These are phyloP conservation scores for Platanthera zijinensis DNA, from an alignment of 106 monocot genomes.

Conservation along the genomic window DNA sequence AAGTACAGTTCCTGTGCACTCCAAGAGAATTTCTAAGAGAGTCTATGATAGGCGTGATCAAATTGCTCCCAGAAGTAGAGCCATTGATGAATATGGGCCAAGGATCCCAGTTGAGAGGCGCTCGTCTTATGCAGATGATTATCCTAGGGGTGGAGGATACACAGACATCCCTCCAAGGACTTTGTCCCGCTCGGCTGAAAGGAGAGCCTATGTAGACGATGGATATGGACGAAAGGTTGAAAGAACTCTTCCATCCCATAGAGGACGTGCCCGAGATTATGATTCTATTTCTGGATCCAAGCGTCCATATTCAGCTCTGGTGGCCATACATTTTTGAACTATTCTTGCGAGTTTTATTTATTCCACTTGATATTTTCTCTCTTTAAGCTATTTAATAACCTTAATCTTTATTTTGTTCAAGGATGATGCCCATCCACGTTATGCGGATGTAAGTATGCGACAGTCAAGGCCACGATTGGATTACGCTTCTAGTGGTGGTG, in stretches of 20 bases:
- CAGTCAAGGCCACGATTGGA: constrained; percentile 68
- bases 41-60: constrained; percentile 53
- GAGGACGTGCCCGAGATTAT: constrained; percentile 64
- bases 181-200: constrained; percentile 38
- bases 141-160: constrained; percentile 54
- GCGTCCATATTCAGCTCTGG: constrained; percentile 69
- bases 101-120: constrained; percentile 48
- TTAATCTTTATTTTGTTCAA: constrained; percentile 12
- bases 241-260: constrained; percentile 44
- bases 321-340: constrained; percentile 12
- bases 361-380: background rate
- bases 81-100: constrained; percentile 46
- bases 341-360: background rate
- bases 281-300: constrained; percentile 76
- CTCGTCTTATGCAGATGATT: constrained; percentile 63
- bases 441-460: constrained; percentile 55
- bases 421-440: constrained; percentile 64
- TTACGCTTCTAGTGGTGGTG: constrained; percentile 47
- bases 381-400: background rate
- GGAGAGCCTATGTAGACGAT: constrained; percentile 68
- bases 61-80: constrained; percentile 42
- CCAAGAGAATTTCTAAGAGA: constrained; percentile 55
- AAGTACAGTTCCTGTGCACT: constrained; percentile 42
- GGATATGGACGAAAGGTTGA: constrained; percentile 58
- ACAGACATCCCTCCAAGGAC: constrained; percentile 44